Base-by-base conservation (phyloP, 2,329 filamentous ascomycete genomes). In the Fusarium goolgardi region DNA sequence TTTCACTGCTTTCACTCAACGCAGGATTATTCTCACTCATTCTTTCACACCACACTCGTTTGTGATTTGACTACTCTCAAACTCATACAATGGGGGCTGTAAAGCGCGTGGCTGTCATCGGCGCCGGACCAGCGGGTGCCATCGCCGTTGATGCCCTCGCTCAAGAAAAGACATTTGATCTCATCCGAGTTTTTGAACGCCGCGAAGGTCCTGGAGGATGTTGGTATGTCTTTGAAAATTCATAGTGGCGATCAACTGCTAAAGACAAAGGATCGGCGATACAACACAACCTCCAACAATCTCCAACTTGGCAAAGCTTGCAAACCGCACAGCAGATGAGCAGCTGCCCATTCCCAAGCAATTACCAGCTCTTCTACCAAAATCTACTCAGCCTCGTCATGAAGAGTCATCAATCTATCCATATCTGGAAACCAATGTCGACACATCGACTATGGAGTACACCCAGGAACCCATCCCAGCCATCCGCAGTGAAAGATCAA, bases 351-450 rank as follows among this genome's bases (percentile, higher is more conserved):
- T 87, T 21, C 87, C 87, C 0, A 57, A 76, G 3, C 62, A 69
- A 1, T 75, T 89, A 0, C 88, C 87, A 5, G 78, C 82, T 0
- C 76, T 79, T 53, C 79, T 80, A 0, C 79, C 82, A 1, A 80
- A 78, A 40, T 75, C 78, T 15, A 60, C 73, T 2, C 80, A 81
- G 58, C 80, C 83, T 20, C 83, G 86, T 4, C 88, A 85, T 70
- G 76, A 80, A 15, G 86, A 89, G 61, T 86, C 87, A 0, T 85
- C 85, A 1, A 81, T 90, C 20, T 90, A 90, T 67, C 85, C 86
- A 0, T 84, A 85, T 21, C 77, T 91, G n/a, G 86, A 91, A 72
- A 91, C 88, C 4, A 91, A 91, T 65, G 85, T 91, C 43, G 83
- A 86, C 64, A 79, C 80, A 8, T 71, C 82, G 3, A 80, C 86